These are phyloP conservation scores for Neocatenulostroma microsporum DNA, from an alignment of 2,329 filamentous ascomycete genomes.

Conservation along the genomic window DNA sequence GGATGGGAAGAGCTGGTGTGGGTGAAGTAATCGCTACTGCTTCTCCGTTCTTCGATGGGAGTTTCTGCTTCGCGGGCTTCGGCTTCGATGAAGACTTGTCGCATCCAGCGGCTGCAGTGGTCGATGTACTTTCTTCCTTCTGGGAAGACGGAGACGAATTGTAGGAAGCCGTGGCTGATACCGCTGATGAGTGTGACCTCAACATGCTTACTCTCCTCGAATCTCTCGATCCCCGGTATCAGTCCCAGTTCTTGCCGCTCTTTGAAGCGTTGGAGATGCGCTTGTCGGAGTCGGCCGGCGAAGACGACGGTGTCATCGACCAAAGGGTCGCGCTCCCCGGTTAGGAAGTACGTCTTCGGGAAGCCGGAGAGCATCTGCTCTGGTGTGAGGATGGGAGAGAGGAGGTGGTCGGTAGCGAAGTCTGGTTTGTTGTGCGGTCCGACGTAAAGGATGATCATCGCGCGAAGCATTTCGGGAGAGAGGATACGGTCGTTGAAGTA, in stretches of 20 bases:
- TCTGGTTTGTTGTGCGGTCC: slow-evolving; percentile 89
- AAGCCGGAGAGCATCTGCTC: slow-evolving; percentile 77
- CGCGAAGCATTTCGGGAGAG: slow-evolving; percentile 96
- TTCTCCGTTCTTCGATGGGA: slow-evolving; percentile 17
- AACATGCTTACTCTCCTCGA: slow-evolving; percentile 57
- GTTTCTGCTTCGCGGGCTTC: slow-evolving; percentile 29
- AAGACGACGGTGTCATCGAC: slow-evolving; percentile 98
- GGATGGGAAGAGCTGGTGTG: too few relatives aligned
- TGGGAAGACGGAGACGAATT: slow-evolving; percentile 81
- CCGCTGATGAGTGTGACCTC: slow-evolving; percentile 82
- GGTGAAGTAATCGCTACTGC: slow-evolving; percentile 20
- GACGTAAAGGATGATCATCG: slow-evolving; percentile 97
- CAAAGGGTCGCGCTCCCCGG: slow-evolving; percentile 87
- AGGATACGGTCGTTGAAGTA: slow-evolving; percentile 96
- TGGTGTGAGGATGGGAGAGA: slow-evolving; percentile 83
- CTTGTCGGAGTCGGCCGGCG: slow-evolving; percentile 75
- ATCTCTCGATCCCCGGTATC: slow-evolving; percentile 41
- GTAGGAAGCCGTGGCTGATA: slow-evolving; percentile 86
- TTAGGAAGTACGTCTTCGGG: slow-evolving; percentile 88
- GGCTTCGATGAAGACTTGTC: slow-evolving; percentile 58
- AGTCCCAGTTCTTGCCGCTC: slow-evolving; percentile 51
- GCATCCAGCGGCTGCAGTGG: slow-evolving; percentile 71
- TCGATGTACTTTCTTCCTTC: slow-evolving; percentile 85
- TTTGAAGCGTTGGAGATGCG: slow-evolving; percentile 54
- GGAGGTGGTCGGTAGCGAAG: slow-evolving; percentile 81